Percentiles rank a stretch among this genome's conserved stretches.
Conservation (phyloP, 371 early-diverging fungal genomes). For the Mortierella sp. region DNA sequence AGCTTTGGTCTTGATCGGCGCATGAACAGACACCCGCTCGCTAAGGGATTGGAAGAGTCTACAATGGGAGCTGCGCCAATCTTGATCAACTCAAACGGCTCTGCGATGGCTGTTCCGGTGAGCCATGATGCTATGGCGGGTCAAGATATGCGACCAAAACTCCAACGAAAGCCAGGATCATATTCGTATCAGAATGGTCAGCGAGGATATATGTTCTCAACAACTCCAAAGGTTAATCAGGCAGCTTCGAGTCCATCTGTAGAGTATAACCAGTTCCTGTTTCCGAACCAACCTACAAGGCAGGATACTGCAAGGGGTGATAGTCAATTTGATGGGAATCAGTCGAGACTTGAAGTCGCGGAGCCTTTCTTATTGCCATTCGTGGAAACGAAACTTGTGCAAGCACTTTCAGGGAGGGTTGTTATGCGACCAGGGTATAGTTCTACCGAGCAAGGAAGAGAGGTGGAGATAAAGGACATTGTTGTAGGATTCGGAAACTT, state of each 20-base stretch:
- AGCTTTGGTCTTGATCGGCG: background rate
- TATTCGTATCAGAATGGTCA: constrained; percentile 17
- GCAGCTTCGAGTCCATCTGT: background rate
- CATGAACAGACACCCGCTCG: background rate
- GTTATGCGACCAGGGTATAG: background rate
- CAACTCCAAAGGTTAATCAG: background rate
- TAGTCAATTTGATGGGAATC: background rate
- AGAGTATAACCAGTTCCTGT: constrained; percentile 5
- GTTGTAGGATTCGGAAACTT: constrained; percentile 55
- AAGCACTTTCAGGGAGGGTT: constrained; percentile 8
- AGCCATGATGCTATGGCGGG: background rate
- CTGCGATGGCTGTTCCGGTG: constrained; percentile 27
- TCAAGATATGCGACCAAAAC: constrained; percentile 17
- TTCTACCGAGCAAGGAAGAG: constrained; percentile 1
- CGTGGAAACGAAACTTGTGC: constrained; percentile 42
- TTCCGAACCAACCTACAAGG: background rate
- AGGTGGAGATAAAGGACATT: constrained; percentile 30
- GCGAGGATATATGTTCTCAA: constrained; percentile 25
- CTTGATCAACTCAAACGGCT: constrained; percentile 35
- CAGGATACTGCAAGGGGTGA: background rate
- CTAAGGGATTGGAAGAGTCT: background rate
- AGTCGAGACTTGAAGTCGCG: background rate
- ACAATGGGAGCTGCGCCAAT: background rate
- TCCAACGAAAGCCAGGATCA: constrained; percentile 40
- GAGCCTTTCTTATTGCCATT: constrained; percentile 39